Percentiles rank a stretch among this genome's conserved stretches.
phyloP scores from a whole-genome alignment of 176 grass and related monocot species.

The Musa schizocarpa region DNA sequence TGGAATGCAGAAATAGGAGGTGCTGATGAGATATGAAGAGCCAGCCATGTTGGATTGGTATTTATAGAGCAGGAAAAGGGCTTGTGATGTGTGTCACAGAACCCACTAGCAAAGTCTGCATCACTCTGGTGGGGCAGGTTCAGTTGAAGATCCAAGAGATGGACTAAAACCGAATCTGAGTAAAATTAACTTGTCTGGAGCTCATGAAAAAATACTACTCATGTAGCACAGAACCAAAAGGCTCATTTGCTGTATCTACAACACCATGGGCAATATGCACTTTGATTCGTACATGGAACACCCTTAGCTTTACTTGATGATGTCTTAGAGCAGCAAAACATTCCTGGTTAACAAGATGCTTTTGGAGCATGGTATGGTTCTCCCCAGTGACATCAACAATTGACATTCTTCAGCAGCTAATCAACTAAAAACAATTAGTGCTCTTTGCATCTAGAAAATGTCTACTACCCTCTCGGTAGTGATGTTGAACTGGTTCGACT shows the following conservation, averaged over 20 bases:
- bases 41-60: background rate
- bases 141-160: constrained; percentile 7
- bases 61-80: constrained; percentile 12
- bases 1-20: constrained; percentile 15
- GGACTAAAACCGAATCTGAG: constrained; percentile 16
- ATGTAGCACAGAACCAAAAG: too few species aligned
- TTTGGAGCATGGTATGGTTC: constrained; percentile 9
- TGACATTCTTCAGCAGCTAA: constrained; percentile 29
- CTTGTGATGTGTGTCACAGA: background rate
- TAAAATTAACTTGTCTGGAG: background rate
- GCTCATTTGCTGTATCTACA: background rate
- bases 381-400: constrained; percentile 35
- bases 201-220: too few species aligned
- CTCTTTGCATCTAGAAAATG: background rate
- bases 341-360: constrained; percentile 18
- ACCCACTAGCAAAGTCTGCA: background rate
- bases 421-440: background rate
- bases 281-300: background rate
- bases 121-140: background rate
- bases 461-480: background rate
- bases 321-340: constrained; percentile 20
- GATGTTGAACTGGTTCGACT: background rate
- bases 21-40: constrained; percentile 23
- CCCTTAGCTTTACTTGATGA: background rate
- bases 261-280: background rate